Evolutionary conservation across 2,329 filamentous ascomycete species (phyloP), one percentile per base, ranked within the genome.

Genomic region (Chaetomiaceae sp.): DNA sequence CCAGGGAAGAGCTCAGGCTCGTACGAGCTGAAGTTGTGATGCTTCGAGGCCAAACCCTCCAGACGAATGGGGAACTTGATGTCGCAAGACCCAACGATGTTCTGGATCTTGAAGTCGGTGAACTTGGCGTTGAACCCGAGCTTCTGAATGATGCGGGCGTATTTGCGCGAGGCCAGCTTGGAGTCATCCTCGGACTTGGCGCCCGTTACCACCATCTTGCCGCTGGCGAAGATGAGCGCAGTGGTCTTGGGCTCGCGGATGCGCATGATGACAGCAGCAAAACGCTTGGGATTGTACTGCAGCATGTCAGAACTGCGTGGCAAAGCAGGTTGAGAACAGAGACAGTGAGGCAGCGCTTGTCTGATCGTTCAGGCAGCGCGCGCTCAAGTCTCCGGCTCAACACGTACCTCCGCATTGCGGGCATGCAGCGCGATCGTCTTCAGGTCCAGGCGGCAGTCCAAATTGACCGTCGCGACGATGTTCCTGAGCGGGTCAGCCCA

Each of bases 31-130:
- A 97, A 98, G 73, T 95, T 95, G 77, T 97, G 91, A 78, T 98
- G 93, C 71, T 90, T 88, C 58, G 86, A 93, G 14, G 93, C 93
- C 65, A 98, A 75, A 70, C 93, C 93, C 68, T 97, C 93, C 49
- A 98, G 78, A 57, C 93, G 88, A 60, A 98, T 96, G 44, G 93
- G 93, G 73, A 98, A 98, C 77, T 96, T 96, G 78, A 98, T 96
- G 66, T 98, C 93, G 69, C 91, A 97, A 50, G 89, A 95, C 55
- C 93, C 93, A 57, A 98, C 93, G 56, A 98, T 97, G 71, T 98
- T 98, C 75, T 96, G 90, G 62, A 98, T 98, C 80, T 97, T 98
- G 75, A 98, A 98, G 68, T 98, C 93, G 57, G 90, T 96, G 70
- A 98, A 97, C 80, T 96, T 96, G 62, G 93, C 91, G 59, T 96